These are phyloP conservation scores for Vitis cinerea DNA, from an alignment of 164 flowering plant species.

Conservation along the genomic window DNA sequence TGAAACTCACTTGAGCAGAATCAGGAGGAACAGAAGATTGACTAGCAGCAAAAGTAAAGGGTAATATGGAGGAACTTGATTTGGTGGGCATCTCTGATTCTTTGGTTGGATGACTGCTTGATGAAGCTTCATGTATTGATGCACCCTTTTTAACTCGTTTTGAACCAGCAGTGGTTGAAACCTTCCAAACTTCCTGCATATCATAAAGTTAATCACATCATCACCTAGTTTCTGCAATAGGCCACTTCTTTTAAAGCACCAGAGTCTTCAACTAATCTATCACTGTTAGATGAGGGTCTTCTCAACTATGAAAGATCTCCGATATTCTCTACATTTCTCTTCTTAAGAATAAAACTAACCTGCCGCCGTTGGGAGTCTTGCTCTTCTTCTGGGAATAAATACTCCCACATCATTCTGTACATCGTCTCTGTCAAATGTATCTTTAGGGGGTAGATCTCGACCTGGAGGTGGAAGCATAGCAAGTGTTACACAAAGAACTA, in stretches of 20 bases:
- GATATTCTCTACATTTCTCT: too few species aligned
- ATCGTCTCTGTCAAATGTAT: constrained; percentile 92
- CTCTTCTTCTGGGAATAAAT: constrained; percentile 96
- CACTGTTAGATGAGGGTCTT: constrained; percentile 43
- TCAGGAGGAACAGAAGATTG: constrained; percentile 44
- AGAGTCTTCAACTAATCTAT: constrained; percentile 51
- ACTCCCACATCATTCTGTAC: constrained; percentile 98
- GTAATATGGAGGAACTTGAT: constrained; percentile 32
- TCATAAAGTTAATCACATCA: constrained; percentile 6
- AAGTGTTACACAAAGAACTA: background rate
- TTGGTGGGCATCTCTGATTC: constrained; percentile 57
- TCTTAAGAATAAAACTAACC: constrained; percentile 33
- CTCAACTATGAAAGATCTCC: too few species aligned
- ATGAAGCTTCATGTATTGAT: constrained; percentile 51
- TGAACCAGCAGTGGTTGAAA: constrained; percentile 86
- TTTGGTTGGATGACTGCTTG: constrained; percentile 43
- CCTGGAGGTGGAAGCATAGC: constrained; percentile 38
- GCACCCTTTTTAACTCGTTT: constrained; percentile 77
- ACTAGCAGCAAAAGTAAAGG: constrained; percentile 26
- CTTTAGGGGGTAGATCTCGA: constrained; percentile 91
- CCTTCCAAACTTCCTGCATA: constrained; percentile 95
- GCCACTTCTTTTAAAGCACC: background rate
- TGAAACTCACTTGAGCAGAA: constrained; percentile 52
- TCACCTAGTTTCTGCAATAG: too few species aligned
- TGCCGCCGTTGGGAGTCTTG: constrained; percentile 96